A percentile compares a stretch with the other conserved stretches of the same genome.
These are phyloP conservation scores for Claviceps sp. DNA, from an alignment of 2,329 filamentous ascomycete genomes.

Conservation along the genomic window DNA sequence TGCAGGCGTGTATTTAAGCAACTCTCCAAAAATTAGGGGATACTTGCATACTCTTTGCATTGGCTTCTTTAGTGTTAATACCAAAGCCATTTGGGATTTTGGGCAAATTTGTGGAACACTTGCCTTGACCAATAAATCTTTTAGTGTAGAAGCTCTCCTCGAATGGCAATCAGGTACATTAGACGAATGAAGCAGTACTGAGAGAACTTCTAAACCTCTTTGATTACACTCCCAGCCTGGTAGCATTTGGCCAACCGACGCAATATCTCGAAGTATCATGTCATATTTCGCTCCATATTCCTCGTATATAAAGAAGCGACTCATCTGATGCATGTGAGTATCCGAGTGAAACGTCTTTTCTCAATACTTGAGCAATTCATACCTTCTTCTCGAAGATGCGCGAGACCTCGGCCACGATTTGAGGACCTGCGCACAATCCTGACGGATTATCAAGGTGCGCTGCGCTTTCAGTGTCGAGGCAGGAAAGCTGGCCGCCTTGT, in stretches of 20 bases:
- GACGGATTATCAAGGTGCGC: not conserved
- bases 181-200: slow-evolving; percentile 59
- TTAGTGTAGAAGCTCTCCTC: slow-evolving; percentile 67
- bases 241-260: slow-evolving; percentile 52
- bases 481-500: not conserved
- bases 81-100: too few relatives aligned
- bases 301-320: slow-evolving; percentile 74
- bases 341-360: not conserved
- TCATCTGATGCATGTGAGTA: slow-evolving; percentile 38
- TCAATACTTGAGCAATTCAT: slow-evolving; percentile 8
- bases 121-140: slow-evolving; percentile 84
- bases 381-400: slow-evolving; percentile 48
- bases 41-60: slow-evolving; percentile 90
- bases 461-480: slow-evolving; percentile 28
- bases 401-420: slow-evolving; percentile 46
- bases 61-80: slow-evolving; percentile 40
- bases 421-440: slow-evolving; percentile 40
- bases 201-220: slow-evolving; percentile 71
- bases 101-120: not conserved
- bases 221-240: slow-evolving; percentile 71
- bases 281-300: slow-evolving; percentile 88
- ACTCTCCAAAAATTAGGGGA: slow-evolving; percentile 70
- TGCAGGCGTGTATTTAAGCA: slow-evolving; percentile 71
- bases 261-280: slow-evolving; percentile 66
- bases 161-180: slow-evolving; percentile 47